These are phyloP conservation scores for Lomentospora prolificans DNA, from an alignment of 2,329 filamentous ascomycete genomes.

Conservation along the genomic window DNA sequence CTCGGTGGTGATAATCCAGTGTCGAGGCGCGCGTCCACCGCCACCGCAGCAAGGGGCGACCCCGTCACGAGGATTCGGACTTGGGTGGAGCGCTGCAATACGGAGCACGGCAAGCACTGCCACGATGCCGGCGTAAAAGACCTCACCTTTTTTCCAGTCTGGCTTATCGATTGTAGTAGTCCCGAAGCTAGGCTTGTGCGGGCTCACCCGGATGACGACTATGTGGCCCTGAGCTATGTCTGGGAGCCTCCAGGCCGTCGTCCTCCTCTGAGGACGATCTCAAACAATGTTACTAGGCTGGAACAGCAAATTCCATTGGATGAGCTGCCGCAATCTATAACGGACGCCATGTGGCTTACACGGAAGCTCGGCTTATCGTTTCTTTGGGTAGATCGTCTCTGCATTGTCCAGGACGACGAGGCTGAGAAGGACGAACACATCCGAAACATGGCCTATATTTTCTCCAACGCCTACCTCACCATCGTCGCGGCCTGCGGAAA, in stretches of 20 bases:
- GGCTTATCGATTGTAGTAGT: conserved; percentile 28
- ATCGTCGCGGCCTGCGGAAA: conserved; percentile 33
- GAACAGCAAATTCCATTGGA: conserved; percentile 25
- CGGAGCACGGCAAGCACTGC: conserved; percentile 31
- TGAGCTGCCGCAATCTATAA: conserved; percentile 29
- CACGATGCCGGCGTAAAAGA: conserved; percentile 17
- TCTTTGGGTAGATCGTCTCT: conserved; percentile 37
- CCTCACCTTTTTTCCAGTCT: conserved; percentile 28
- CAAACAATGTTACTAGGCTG: conserved; percentile 25
- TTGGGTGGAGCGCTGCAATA: conserved; percentile 33
- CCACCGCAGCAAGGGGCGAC: conserved; percentile 17
- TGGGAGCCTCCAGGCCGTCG: conserved; percentile 21
- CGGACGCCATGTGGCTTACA: conserved; percentile 34
- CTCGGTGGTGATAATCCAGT: neutral
- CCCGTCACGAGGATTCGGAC: conserved; percentile 29
- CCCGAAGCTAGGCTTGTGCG: conserved; percentile 26
- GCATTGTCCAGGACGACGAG: conserved; percentile 34
- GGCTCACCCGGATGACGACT: conserved; percentile 27
- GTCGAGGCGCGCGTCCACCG: conserved; percentile 4
- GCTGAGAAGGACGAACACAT: conserved; percentile 28
- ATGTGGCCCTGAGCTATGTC: conserved; percentile 37
- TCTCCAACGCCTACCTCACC: conserved; percentile 33
- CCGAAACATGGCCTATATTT: conserved; percentile 34
- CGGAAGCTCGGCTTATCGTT: conserved; percentile 31
- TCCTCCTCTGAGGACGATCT: conserved; percentile 23